phyloP scores from a whole-genome alignment of 78 protist genomes.

The Dictyostelium discoideum region DNA sequence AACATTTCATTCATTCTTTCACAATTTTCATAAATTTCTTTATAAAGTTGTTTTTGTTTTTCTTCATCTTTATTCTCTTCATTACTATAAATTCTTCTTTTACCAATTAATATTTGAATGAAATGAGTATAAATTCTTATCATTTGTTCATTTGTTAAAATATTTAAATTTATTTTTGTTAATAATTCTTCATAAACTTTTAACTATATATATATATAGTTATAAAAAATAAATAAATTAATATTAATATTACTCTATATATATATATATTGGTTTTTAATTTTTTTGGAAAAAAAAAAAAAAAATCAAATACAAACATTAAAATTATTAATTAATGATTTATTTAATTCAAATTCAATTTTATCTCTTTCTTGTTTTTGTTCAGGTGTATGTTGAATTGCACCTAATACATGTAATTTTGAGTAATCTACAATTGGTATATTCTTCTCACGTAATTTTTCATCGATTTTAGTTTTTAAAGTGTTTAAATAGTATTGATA shows the following conservation, averaged over 20 bases:
- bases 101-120: background rate
- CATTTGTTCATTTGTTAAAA: background rate
- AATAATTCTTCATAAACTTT: background rate
- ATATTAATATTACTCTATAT: too few species aligned
- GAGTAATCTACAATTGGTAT: slow-evolving; percentile 60
- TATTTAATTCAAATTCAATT: slow-evolving; percentile 10
- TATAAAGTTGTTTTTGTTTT: background rate
- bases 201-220: background rate
- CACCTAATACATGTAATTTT: slow-evolving; percentile 45
- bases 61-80: background rate
- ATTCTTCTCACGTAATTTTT: slow-evolving; percentile 18
- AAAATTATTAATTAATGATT: background rate
- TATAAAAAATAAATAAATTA: background rate
- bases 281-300: too few species aligned
- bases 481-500: background rate
- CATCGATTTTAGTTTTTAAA: background rate
- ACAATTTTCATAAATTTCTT: background rate
- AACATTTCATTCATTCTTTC: slow-evolving; percentile 19
- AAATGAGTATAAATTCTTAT: slow-evolving; percentile 29
- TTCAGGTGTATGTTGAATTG: slow-evolving; percentile 44
- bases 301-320: background rate
- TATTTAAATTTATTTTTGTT: background rate
- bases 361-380: slow-evolving; percentile 20
- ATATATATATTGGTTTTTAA: too few species aligned
- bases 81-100: background rate